Evolutionary conservation across 805 yeast genomes (phyloP).

Genomic region (Schwanniomyces occidentalis): DNA sequence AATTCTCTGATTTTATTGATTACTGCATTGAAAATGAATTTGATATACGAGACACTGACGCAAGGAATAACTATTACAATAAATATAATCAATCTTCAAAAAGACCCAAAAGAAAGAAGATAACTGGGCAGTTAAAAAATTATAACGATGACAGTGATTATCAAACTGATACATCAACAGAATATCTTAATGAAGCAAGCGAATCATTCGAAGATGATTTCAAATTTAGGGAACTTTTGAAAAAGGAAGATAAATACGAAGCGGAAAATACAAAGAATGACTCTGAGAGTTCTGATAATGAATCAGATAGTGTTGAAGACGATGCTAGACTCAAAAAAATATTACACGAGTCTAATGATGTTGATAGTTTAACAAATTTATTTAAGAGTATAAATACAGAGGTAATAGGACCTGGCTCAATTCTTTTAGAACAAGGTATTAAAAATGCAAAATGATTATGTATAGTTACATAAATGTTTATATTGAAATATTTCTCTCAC

Average conservation of each 20-base stretch:
- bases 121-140: conserved; percentile 7
- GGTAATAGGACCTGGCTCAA: conserved; percentile 6
- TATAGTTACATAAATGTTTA: conserved; percentile 5
- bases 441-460: conserved; percentile 4
- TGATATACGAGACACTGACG: too few relatives aligned
- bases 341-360: conserved; percentile 3
- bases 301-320: conserved; percentile 6
- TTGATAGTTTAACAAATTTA: conserved; percentile 5
- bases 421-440: conserved; percentile 9
- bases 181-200: conserved; percentile 6
- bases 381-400: conserved; percentile 4
- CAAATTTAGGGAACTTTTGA: too few relatives aligned
- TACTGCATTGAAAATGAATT: conserved; percentile 16
- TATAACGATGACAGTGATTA: conserved; percentile 20
- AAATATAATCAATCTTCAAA: background rate
- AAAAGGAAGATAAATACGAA: too few relatives aligned
- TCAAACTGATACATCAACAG: conserved; percentile 12
- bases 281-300: too few relatives aligned
- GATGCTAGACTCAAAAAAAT: conserved; percentile 6
- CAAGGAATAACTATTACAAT: background rate
- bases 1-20: conserved; percentile 10
- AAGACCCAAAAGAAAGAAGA: conserved; percentile 5
- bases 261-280: conserved; percentile 1
- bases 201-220: conserved; percentile 6
- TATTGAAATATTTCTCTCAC: conserved; percentile 43